Evolutionary conservation across 371 early-diverging fungal genomes (phyloP).

Genomic region (Mortierella sp.): DNA sequence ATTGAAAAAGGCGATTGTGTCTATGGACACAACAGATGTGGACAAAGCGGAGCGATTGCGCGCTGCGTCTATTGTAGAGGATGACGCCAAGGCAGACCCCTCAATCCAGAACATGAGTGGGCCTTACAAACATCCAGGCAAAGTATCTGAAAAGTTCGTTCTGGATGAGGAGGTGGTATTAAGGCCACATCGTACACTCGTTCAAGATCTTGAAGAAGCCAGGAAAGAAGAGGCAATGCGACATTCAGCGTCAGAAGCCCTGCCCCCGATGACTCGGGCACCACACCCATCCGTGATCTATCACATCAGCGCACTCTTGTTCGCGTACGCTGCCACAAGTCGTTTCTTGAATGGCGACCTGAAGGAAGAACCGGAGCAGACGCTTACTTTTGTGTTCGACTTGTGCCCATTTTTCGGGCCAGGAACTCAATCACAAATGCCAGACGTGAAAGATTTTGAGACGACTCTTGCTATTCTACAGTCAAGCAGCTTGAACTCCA

Average conservation of each 20-base stretch:
- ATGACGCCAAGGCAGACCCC: not conserved
- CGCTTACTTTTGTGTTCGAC: conserved; percentile 31
- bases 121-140: not conserved
- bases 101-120: not conserved
- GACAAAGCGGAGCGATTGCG: conserved; percentile 9
- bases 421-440: not conserved
- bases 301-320: conserved; percentile 32
- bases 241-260: not conserved
- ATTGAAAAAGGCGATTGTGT: conserved; percentile 20
- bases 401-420: conserved; percentile 47
- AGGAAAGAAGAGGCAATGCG: conserved; percentile 6
- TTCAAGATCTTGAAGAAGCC: conserved; percentile 23
- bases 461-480: conserved; percentile 47
- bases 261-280: conserved; percentile 17
- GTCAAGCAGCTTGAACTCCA: conserved; percentile 29
- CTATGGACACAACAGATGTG: conserved; percentile 10
- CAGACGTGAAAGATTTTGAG: conserved; percentile 45
- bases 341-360: conserved; percentile 47
- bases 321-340: conserved; percentile 39
- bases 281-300: conserved; percentile 51
- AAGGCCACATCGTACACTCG: conserved; percentile 24
- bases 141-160: conserved; percentile 20
- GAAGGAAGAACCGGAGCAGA: conserved; percentile 34
- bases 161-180: conserved; percentile 46
- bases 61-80: conserved; percentile 7